Base-by-base conservation (phyloP, 106 monocot species). In the Allium fistulosum region DNA sequence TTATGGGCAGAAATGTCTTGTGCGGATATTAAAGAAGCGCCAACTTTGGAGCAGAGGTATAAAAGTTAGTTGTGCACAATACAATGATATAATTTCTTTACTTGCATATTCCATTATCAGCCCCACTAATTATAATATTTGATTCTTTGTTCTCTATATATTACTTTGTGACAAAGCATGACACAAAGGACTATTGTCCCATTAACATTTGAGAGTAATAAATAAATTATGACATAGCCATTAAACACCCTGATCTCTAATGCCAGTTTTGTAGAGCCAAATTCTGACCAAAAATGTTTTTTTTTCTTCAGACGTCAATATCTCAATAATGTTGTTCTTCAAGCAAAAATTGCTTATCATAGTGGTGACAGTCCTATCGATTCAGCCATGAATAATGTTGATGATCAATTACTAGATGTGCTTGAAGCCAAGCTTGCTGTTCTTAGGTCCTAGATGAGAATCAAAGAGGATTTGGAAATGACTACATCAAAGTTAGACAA, bases 361-460 rank as follows among this genome's bases (percentile, higher is more conserved):
- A 77, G 67, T 26, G 76, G 59, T 55, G 52, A 49, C 22, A 51
- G 78, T 68, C 49, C 69, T 28, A 64, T 57, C n/a, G 26, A 37
- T 70, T 73, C 75, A 51, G 75, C 68, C 2, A 78, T 52, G 68
- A 84, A 71, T 71, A 57, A 26, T 69, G 37, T 72, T 51, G 92
- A 97, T 69, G 89, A 89, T 72, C 84, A 82, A 10, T 81, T 90
- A 51, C 69, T 90, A 60, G 92, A 86, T 73, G 81, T 99, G 80
- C 90, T 99, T 57, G 93, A 93, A 81, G 93, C 80, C 48, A 99
- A 99, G 58, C 99, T 93, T 79, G 76, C 79, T 61, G 93, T 99
- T 74, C 74, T 22, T 22, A 22, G 76, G 47, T 89, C 93, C 62
- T 93, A 99, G 79, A 87, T 87, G 71, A 89, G 81, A 93, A 85